Percentiles rank a stretch among this genome's conserved stretches.
phyloP scores from a whole-genome alignment of 1,284 basidiomycete genomes.

The Rhodotorula sp. region DNA sequence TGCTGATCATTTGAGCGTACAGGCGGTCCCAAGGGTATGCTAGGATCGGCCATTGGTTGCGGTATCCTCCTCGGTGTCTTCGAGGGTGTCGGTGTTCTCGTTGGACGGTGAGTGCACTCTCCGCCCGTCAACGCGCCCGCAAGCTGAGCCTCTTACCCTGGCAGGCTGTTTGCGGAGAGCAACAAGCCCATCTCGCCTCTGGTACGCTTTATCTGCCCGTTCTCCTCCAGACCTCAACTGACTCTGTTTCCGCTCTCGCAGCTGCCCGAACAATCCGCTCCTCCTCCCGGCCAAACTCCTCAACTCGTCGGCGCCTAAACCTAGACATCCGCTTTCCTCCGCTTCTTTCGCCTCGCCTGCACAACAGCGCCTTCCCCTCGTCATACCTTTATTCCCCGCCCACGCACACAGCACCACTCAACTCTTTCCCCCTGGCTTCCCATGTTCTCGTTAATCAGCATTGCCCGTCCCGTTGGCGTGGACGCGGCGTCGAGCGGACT shows the following conservation, averaged over 20 bases:
- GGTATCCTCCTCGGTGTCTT: slow-evolving; percentile 84
- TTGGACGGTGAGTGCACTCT: slow-evolving; percentile 62
- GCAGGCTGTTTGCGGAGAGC: slow-evolving; percentile 35
- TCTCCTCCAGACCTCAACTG: not conserved
- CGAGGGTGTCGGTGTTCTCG: slow-evolving; percentile 86
- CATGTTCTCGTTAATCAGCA: not conserved
- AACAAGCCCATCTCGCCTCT: slow-evolving; percentile 39
- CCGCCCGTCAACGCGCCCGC: too few species aligned
- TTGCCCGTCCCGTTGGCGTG: not conserved
- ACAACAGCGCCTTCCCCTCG: not conserved
- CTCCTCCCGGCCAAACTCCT: slow-evolving; percentile 20
- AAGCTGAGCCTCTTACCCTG: not conserved
- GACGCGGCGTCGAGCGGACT: not conserved
- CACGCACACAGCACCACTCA: not conserved
- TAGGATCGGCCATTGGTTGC: slow-evolving; percentile 89
- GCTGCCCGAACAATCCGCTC: slow-evolving; percentile 23
- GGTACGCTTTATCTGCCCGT: not conserved
- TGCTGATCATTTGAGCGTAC: not conserved
- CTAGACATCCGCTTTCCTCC: not conserved
- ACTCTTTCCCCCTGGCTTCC: not conserved
- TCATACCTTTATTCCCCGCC: not conserved
- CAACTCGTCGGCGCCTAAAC: slow-evolving; percentile 23
- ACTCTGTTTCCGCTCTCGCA: not conserved
- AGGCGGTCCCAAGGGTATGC: slow-evolving; percentile 88
- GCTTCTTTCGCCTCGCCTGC: not conserved